These are phyloP conservation scores for Kluyveromyces siamensis DNA, from an alignment of 805 yeast species.

Conservation along the genomic window DNA sequence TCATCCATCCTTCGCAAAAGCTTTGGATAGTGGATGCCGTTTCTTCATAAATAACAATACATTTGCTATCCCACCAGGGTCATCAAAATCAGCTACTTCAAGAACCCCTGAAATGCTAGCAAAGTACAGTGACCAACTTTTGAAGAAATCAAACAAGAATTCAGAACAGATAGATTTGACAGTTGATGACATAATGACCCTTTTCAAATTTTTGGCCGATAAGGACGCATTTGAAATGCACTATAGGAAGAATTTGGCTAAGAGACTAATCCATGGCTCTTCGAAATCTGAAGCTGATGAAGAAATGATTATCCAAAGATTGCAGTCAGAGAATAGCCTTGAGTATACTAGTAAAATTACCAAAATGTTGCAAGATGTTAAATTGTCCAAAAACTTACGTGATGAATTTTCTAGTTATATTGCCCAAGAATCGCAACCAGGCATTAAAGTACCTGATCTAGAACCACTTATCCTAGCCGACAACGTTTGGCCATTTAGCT, in stretches of 20 bases:
- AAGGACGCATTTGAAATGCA: slow-evolving; percentile 92
- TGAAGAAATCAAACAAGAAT: slow-evolving; percentile 67
- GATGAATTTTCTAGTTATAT: slow-evolving; percentile 30
- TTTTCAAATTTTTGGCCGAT: slow-evolving; percentile 83
- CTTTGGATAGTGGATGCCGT: slow-evolving; percentile 84
- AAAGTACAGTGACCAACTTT: slow-evolving; percentile 73
- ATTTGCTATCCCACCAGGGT: slow-evolving; percentile 57
- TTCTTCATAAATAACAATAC: slow-evolving; percentile 73
- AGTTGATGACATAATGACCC: slow-evolving; percentile 75
- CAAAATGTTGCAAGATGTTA: slow-evolving; percentile 92
- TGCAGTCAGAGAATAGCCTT: slow-evolving; percentile 81
- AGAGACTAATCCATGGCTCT: slow-evolving; percentile 78
- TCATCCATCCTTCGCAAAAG: slow-evolving; percentile 72
- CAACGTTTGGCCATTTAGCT: slow-evolving; percentile 74
- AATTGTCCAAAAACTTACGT: slow-evolving; percentile 68
- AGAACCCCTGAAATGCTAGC: slow-evolving; percentile 90
- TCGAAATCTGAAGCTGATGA: slow-evolving; percentile 77
- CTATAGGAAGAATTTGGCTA: slow-evolving; percentile 82
- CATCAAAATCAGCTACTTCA: slow-evolving; percentile 46
- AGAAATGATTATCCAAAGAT: slow-evolving; percentile 71
- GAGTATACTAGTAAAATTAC: slow-evolving; percentile 92
- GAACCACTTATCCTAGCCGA: slow-evolving; percentile 76
- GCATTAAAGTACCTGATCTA: slow-evolving; percentile 38
- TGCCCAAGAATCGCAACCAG: slow-evolving; percentile 19
- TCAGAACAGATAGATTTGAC: slow-evolving; percentile 65